A percentile compares a stretch with the other conserved stretches of the same genome.
These are phyloP conservation scores for Fremontodendron californicum DNA, from an alignment of 345 rosid genomes.

Conservation along the genomic window DNA sequence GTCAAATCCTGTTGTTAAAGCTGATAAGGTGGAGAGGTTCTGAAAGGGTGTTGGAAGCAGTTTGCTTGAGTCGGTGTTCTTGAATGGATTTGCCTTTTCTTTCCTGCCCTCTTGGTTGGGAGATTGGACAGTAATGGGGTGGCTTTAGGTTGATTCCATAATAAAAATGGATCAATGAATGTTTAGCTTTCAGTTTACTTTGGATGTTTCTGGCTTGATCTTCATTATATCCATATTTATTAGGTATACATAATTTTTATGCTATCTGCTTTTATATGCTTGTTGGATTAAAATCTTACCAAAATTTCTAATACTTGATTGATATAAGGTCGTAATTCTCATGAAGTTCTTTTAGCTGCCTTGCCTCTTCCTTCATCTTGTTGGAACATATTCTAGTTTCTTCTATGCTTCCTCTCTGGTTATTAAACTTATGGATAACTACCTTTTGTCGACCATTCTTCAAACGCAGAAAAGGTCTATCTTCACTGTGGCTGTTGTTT, in stretches of 20 bases:
- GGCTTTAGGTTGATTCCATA: conserved; percentile 23
- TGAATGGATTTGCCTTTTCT: neutral
- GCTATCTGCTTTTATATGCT: neutral
- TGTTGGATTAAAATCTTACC: neutral
- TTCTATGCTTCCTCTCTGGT: neutral
- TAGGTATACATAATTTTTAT: neutral
- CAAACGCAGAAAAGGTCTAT: neutral
- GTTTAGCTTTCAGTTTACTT: conserved; percentile 14
- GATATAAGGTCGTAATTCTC: neutral
- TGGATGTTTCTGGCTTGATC: conserved; percentile 1
- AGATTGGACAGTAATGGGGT: neutral
- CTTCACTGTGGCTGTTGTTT: neutral
- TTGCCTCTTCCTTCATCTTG: neutral
- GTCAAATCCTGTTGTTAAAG: conserved; percentile 73
- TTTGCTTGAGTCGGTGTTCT: conserved; percentile 2
- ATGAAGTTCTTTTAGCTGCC: neutral
- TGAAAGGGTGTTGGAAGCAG: conserved; percentile 35
- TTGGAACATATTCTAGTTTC: neutral
- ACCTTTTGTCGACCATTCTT: neutral
- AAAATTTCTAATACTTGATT: neutral
- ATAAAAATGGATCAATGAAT: conserved; percentile 31
- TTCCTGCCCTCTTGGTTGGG: neutral
- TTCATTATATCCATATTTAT: neutral
- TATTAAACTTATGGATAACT: neutral
- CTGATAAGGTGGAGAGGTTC: conserved; percentile 67